These are phyloP conservation scores for Trypanosoma congolense DNA, from an alignment of 208 protist genomes.

Conservation along the genomic window DNA sequence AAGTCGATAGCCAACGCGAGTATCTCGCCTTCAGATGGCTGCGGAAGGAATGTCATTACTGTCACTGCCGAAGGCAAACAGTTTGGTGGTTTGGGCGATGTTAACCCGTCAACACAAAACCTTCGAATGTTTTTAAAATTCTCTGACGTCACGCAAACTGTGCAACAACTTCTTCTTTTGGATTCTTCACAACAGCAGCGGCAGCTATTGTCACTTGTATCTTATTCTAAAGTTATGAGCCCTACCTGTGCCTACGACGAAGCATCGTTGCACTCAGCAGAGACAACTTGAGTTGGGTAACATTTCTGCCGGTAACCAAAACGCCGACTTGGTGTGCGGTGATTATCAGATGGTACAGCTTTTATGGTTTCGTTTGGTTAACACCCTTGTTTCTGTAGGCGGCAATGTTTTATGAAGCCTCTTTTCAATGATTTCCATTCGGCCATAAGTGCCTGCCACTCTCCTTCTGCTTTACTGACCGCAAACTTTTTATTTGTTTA, in stretches of 20 bases:
- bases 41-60: neutral
- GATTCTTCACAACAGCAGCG: conserved; percentile 29
- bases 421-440: too few relatives aligned
- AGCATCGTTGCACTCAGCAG: neutral
- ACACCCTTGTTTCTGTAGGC: too few relatives aligned
- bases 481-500: too few relatives aligned
- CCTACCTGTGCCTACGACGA: neutral
- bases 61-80: neutral
- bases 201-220: conserved; percentile 39
- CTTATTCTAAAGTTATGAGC: conserved; percentile 33
- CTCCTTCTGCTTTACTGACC: too few relatives aligned
- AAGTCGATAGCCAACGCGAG: neutral
- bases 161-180: conserved; percentile 30
- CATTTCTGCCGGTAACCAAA: too few relatives aligned
- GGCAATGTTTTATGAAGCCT: too few relatives aligned
- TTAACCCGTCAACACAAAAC: conserved; percentile 19
- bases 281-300: too few relatives aligned
- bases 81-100: neutral
- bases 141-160: conserved; percentile 16
- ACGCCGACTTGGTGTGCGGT: too few relatives aligned
- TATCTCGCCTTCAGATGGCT: neutral
- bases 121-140: conserved; percentile 51
- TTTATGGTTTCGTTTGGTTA: too few relatives aligned
- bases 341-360: too few relatives aligned
- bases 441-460: too few relatives aligned